These are phyloP conservation scores for Phytopythium mirpurense DNA, from an alignment of 352 stramenopile genomes.

Conservation along the genomic window DNA sequence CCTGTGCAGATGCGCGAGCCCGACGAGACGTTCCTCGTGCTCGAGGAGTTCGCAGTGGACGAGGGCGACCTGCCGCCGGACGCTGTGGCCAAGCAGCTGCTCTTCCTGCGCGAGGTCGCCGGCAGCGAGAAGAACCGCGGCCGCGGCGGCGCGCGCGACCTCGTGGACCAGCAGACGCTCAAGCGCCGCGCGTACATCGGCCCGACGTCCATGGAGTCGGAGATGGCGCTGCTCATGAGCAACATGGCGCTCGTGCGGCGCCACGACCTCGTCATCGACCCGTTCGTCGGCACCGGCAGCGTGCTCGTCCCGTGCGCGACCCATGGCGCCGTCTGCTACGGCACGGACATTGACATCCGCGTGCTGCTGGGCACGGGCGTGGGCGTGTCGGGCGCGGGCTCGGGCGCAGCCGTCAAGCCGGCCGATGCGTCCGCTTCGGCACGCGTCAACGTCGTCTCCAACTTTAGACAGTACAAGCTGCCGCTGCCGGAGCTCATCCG, in stretches of 20 bases:
- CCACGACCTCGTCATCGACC: conserved; percentile 90
- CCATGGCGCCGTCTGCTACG: conserved; percentile 91
- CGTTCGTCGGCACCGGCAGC: conserved; percentile 97
- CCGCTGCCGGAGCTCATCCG: conserved; percentile 93
- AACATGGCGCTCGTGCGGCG: conserved; percentile 75
- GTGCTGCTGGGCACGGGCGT: conserved; percentile 91
- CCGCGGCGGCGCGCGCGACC: conserved; percentile 56
- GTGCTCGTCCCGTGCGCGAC: conserved; percentile 94
- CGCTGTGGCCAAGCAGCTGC: conserved; percentile 51
- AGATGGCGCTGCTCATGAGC: conserved; percentile 96
- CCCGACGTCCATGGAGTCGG: conserved; percentile 96
- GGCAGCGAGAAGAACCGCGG: conserved; percentile 71
- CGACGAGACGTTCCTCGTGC: conserved; percentile 63
- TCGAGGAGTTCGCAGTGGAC: conserved; percentile 70
- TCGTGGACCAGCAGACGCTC: conserved; percentile 90
- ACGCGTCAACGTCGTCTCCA: conserved; percentile 77
- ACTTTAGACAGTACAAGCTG: conserved; percentile 92
- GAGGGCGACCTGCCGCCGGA: conserved; percentile 23
- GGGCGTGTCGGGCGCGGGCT: conserved; percentile 34
- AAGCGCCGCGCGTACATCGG: conserved; percentile 95
- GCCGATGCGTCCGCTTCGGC: background rate
- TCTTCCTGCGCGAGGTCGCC: conserved; percentile 64
- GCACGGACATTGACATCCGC: conserved; percentile 96
- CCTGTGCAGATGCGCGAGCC: conserved; percentile 69
- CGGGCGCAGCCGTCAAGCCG: conserved; percentile 7